These are phyloP conservation scores for Acacia acuminata DNA, from an alignment of 306 rosid genomes.

Conservation along the genomic window DNA sequence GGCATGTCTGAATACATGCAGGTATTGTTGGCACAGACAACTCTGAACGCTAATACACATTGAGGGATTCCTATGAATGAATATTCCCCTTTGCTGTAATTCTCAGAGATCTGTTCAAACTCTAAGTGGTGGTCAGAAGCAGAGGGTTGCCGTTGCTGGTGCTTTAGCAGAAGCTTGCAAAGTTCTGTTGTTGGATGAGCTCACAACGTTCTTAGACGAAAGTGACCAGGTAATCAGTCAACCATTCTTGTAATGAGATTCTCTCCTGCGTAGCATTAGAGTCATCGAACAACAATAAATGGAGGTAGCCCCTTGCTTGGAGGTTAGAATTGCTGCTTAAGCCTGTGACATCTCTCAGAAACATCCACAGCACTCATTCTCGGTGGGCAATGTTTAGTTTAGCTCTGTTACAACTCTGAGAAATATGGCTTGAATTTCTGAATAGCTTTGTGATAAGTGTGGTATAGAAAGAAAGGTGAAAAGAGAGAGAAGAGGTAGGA, in stretches of 20 bases:
- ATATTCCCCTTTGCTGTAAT: slow-evolving; percentile 28
- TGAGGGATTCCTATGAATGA: slow-evolving; percentile 2
- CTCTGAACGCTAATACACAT: slow-evolving; percentile 19
- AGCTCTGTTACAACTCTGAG: background rate
- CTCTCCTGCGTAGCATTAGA: background rate
- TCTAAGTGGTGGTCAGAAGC: slow-evolving; percentile 91
- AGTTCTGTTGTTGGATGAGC: slow-evolving; percentile 82
- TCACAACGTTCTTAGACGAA: slow-evolving; percentile 84
- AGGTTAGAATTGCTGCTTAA: background rate
- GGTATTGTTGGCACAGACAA: slow-evolving; percentile 42
- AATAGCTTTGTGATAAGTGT: background rate
- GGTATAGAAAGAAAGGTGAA: too few species aligned
- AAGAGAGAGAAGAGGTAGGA: too few species aligned
- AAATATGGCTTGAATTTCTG: background rate
- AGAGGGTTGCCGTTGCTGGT: slow-evolving; percentile 90
- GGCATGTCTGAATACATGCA: slow-evolving; percentile 68
- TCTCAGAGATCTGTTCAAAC: slow-evolving; percentile 85
- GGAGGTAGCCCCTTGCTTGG: background rate
- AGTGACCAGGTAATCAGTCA: slow-evolving; percentile 67
- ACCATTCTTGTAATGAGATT: background rate
- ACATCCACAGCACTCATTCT: background rate
- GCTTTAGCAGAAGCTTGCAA: slow-evolving; percentile 90
- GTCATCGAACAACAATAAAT: background rate
- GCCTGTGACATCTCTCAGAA: background rate
- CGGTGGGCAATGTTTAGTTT: background rate